A percentile compares a stretch with the other conserved stretches of the same genome.
Conservation (phyloP, 139 green algal species). For the Marvania coccoides region DNA sequence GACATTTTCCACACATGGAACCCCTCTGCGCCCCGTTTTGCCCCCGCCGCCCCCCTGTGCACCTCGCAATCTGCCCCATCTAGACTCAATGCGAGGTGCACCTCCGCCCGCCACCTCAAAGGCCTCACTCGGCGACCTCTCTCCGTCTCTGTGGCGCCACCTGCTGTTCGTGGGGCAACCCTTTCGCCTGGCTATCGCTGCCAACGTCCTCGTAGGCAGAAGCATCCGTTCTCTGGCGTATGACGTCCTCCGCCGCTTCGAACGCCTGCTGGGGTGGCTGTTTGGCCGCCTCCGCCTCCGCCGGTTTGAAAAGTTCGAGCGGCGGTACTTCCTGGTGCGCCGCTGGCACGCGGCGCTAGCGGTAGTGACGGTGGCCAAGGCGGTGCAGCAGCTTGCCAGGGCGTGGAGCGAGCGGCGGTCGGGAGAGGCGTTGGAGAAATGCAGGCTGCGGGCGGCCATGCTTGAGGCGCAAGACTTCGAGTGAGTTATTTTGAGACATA, state of each 20-base stretch:
- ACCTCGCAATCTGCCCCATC: no score
- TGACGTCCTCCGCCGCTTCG: conserved; percentile 1
- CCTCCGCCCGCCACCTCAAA: no score
- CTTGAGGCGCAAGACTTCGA: neutral
- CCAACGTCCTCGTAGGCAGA: conserved; percentile 15
- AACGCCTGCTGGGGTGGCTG: conserved; percentile 15
- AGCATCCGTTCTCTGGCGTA: conserved; percentile 9
- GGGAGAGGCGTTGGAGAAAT: neutral
- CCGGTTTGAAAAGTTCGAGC: conserved; percentile 14
- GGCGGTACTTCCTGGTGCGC: conserved; percentile 2
- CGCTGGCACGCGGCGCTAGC: conserved; percentile 19
- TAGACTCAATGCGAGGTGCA: no score
- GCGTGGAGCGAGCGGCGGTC: neutral
- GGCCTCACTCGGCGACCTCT: neutral
- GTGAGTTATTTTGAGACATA: neutral
- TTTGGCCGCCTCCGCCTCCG: neutral
- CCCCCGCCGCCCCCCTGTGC: no score
- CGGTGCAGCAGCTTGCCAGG: neutral
- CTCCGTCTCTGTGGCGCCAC: neutral
- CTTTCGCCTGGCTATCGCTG: conserved; percentile 5
- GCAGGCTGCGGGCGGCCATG: conserved; percentile 1
- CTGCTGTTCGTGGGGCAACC: conserved; percentile 11
- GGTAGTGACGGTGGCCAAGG: neutral
- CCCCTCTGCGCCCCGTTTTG: no score
- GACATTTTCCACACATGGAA: no score